Evolutionary conservation across 352 stramenopile species (phyloP).

Genomic region (Bremia lactucae): DNA sequence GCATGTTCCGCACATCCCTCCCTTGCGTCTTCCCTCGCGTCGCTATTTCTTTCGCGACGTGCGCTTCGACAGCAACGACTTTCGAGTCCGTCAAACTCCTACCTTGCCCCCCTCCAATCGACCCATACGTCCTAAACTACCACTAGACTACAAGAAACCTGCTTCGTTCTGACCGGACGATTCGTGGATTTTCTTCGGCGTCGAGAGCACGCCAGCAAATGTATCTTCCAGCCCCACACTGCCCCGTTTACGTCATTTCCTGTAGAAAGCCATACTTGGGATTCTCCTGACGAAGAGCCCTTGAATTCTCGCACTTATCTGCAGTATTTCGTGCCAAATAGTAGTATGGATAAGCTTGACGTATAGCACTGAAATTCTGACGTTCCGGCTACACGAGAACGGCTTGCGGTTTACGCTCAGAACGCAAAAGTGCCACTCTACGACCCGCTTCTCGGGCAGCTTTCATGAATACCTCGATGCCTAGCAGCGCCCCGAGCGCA

Average conservation of each 20-base stretch:
- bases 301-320: neutral
- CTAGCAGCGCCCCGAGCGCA: slow-evolving; percentile 7
- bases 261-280: neutral
- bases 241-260: neutral
- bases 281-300: neutral
- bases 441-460: neutral
- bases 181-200: slow-evolving; percentile 12
- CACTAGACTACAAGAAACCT: no score
- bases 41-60: slow-evolving; percentile 3
- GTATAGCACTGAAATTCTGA: neutral
- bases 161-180: neutral
- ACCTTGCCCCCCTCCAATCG: no score
- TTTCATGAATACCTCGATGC: slow-evolving; percentile 18
- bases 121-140: no score
- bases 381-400: slow-evolving; percentile 15
- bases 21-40: slow-evolving; percentile 6
- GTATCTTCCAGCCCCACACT: slow-evolving; percentile 6
- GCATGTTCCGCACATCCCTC: slow-evolving; percentile 21
- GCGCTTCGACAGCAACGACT: slow-evolving; percentile 2
- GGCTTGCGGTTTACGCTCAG: slow-evolving; percentile 5
- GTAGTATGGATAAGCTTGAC: neutral
- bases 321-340: neutral
- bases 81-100: no score
- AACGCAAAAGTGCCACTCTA: slow-evolving; percentile 6
- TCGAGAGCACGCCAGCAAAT: slow-evolving; percentile 2